Evolutionary conservation across 768 basidiomycete genomes (phyloP).

Genomic region (Rhodosporidiobolus sp.): DNA sequence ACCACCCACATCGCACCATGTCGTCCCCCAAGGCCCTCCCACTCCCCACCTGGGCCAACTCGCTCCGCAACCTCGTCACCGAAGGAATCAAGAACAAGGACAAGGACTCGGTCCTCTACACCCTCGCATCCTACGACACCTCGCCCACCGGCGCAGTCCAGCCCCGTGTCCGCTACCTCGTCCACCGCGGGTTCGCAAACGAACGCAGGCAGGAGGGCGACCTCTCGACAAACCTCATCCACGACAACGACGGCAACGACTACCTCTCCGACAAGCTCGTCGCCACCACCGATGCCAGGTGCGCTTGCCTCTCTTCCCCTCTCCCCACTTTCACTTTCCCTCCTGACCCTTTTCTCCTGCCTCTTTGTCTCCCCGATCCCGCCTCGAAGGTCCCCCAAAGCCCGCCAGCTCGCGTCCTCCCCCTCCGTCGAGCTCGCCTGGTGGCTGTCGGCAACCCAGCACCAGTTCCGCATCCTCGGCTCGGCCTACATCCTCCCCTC

Average conservation of each 20-base stretch:
- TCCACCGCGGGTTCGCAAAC: constrained; percentile 38
- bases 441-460: constrained; percentile 66
- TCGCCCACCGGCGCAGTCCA: not conserved
- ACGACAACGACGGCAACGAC: constrained; percentile 15
- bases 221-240: constrained; percentile 15
- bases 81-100: constrained; percentile 25
- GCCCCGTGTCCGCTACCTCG: constrained; percentile 34
- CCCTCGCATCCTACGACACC: constrained; percentile 18
- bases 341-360: not conserved
- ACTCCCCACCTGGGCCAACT: constrained; percentile 23
- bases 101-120: constrained; percentile 33
- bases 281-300: constrained; percentile 36
- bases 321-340: accelerated
- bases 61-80: constrained; percentile 11
- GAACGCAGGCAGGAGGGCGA: constrained; percentile 31
- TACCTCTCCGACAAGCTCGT: constrained; percentile 30
- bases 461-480: constrained; percentile 72
- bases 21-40: not conserved
- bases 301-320: not conserved
- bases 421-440: constrained; percentile 62
- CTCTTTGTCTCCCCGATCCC: too few relatives aligned
- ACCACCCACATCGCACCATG: not conserved
- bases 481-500: constrained; percentile 59
- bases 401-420: constrained; percentile 31
- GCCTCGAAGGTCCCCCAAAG: constrained; percentile 35